Evolutionary conservation across 495 filamentous ascomycete species (phyloP).

Genomic region (Penicillium argentinense): DNA sequence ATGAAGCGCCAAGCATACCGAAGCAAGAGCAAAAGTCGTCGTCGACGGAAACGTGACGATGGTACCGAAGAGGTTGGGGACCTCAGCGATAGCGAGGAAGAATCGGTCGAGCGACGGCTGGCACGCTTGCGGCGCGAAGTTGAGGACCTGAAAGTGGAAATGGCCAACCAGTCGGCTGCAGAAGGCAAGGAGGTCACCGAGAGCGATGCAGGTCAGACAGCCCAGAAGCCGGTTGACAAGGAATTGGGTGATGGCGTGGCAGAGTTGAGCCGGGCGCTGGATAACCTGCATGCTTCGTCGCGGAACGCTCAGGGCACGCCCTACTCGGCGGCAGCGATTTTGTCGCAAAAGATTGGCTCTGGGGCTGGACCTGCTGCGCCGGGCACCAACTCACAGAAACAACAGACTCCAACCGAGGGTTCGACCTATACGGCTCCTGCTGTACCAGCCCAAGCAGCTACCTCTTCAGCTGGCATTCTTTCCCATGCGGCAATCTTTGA

Average conservation of each 20-base stretch:
- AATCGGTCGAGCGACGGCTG: slow-evolving; percentile 71
- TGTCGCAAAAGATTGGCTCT: slow-evolving; percentile 35
- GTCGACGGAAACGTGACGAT: slow-evolving; percentile 58
- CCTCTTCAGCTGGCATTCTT: slow-evolving; percentile 59
- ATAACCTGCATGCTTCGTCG: slow-evolving; percentile 51
- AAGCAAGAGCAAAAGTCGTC: slow-evolving; percentile 52
- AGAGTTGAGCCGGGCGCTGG: slow-evolving; percentile 65
- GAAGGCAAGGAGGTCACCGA: slow-evolving; percentile 7
- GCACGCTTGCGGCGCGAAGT: slow-evolving; percentile 76
- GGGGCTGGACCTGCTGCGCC: slow-evolving; percentile 8
- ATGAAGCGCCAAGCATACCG: slow-evolving; percentile 79
- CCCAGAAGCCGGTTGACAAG: slow-evolving; percentile 28
- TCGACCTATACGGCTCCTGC: slow-evolving; percentile 3
- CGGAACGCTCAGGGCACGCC: slow-evolving; percentile 22
- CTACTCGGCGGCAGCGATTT: slow-evolving; percentile 36
- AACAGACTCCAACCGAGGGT: slow-evolving; percentile 6
- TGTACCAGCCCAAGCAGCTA: slow-evolving; percentile 3
- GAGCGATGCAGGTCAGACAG: neutral
- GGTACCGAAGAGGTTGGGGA: slow-evolving; percentile 59
- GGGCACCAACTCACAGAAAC: slow-evolving; percentile 3
- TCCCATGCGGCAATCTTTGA: slow-evolving; percentile 88
- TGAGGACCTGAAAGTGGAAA: slow-evolving; percentile 72
- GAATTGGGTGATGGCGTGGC: slow-evolving; percentile 48
- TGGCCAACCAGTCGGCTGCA: slow-evolving; percentile 30
- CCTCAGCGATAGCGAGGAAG: slow-evolving; percentile 67